Percentiles rank a stretch among this genome's conserved stretches.
These are phyloP conservation scores for Pigoraptor vietnamica DNA, from an alignment of 78 protist genomes.

Conservation along the genomic window DNA sequence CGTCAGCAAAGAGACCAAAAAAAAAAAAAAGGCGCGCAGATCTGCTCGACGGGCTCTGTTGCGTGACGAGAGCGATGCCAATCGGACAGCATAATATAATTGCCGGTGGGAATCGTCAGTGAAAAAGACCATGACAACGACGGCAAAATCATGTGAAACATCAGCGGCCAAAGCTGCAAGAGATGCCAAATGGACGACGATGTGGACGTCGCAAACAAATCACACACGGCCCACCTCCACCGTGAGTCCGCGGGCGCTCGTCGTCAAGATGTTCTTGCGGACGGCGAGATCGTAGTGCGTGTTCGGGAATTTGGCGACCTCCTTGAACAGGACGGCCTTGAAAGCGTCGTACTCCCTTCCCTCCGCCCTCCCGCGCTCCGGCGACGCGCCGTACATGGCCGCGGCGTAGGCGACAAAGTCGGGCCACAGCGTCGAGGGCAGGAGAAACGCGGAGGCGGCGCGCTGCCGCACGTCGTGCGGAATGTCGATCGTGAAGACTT, in stretches of 20 bases:
- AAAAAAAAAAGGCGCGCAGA: no score
- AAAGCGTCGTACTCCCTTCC: not conserved
- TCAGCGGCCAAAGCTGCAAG: no score
- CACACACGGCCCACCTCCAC: not conserved
- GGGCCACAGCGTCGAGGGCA: not conserved
- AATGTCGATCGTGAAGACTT: constrained; percentile 20
- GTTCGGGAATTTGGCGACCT: not conserved
- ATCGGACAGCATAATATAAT: no score
- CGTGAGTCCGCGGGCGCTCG: not conserved
- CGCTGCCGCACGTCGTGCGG: not conserved
- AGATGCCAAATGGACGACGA: no score
- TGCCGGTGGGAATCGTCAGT: no score
- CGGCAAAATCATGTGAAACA: no score
- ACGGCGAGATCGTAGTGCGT: not conserved
- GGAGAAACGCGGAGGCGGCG: not conserved
- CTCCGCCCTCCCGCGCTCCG: not conserved
- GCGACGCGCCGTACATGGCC: not conserved
- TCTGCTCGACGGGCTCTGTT: no score
- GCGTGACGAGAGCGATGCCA: no score
- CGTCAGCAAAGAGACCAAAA: no score
- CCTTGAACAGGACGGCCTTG: not conserved
- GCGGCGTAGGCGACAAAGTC: not conserved
- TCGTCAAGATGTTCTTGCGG: not conserved
- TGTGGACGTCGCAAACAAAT: no score
- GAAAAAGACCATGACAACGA: no score